Conservation (phyloP, 2,329 filamentous ascomycete species). For the Penicillium verrucosum region DNA sequence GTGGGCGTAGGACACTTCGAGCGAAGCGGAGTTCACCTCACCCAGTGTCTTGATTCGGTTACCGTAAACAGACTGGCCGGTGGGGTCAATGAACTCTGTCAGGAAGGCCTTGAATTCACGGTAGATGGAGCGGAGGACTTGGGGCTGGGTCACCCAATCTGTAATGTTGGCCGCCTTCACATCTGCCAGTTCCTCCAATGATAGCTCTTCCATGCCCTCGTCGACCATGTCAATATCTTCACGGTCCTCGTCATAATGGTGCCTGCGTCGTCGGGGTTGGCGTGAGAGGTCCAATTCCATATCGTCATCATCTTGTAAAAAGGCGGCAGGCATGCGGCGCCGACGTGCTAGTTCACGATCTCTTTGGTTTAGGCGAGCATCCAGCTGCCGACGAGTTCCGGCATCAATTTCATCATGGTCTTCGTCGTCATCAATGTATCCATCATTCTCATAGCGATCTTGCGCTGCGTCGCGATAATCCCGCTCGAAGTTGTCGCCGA, state of each 20-base stretch:
- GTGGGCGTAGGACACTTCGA: slow-evolving; percentile 95
- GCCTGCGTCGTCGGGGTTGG: slow-evolving; percentile 78
- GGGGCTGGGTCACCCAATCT: slow-evolving; percentile 88
- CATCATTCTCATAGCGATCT: slow-evolving; percentile 55
- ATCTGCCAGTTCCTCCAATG: slow-evolving; percentile 84
- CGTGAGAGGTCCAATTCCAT: slow-evolving; percentile 78
- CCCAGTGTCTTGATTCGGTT: slow-evolving; percentile 92
- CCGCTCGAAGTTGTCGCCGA: slow-evolving; percentile 64
- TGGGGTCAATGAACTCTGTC: slow-evolving; percentile 89
- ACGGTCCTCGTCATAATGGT: slow-evolving; percentile 89
- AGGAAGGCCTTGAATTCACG: slow-evolving; percentile 97
- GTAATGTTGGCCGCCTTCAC: slow-evolving; percentile 90
- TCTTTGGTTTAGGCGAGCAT: slow-evolving; percentile 60
- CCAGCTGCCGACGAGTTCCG: slow-evolving; percentile 57
- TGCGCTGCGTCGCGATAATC: slow-evolving; percentile 53
- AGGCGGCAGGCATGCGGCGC: slow-evolving; percentile 60
- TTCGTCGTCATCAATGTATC: slow-evolving; percentile 62
- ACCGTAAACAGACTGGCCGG: slow-evolving; percentile 88
- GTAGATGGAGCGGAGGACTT: slow-evolving; percentile 89
- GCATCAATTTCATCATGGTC: slow-evolving; percentile 62
- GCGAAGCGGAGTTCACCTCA: slow-evolving; percentile 91
- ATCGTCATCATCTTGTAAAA: slow-evolving; percentile 72
- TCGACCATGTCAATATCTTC: slow-evolving; percentile 86
- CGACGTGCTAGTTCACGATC: slow-evolving; percentile 59
- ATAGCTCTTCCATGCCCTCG: slow-evolving; percentile 93